phyloP scores from a whole-genome alignment of 257 asterid species.

The Lycium ferocissimum region DNA sequence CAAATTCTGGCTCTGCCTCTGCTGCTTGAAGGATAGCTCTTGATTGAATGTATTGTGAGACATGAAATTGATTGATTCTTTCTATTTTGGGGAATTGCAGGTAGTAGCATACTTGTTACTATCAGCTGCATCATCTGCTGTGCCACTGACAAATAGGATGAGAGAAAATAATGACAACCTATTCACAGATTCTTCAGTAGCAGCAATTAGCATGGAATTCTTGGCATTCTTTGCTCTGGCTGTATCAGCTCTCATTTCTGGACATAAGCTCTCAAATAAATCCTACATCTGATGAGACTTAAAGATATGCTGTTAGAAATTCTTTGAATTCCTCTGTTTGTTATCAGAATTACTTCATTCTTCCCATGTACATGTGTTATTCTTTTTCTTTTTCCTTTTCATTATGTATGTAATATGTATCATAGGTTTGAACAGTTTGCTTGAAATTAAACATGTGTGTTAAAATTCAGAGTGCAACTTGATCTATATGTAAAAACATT shows the following conservation, averaged over 20 bases:
- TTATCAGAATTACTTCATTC: not conserved
- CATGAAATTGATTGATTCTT: not conserved
- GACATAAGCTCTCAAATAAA: slow-evolving; percentile 77
- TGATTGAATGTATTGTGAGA: too few relatives aligned
- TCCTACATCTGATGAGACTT: slow-evolving; percentile 63
- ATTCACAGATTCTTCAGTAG: slow-evolving; percentile 87
- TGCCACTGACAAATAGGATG: slow-evolving; percentile 84
- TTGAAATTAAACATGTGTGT: not conserved
- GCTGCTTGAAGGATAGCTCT: too few relatives aligned
- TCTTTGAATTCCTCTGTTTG: not conserved
- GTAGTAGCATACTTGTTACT: slow-evolving; percentile 73
- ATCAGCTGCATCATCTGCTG: slow-evolving; percentile 91
- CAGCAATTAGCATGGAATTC: slow-evolving; percentile 86
- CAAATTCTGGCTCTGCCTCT: too few relatives aligned
- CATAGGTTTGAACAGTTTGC: not conserved
- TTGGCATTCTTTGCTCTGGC: slow-evolving; percentile 80
- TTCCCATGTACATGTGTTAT: not conserved
- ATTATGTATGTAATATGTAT: not conserved
- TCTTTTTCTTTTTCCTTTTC: not conserved
- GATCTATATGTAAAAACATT: not conserved
- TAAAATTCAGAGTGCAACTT: slow-evolving; percentile 1
- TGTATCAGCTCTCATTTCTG: slow-evolving; percentile 79
- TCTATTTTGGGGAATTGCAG: slow-evolving; percentile 46
- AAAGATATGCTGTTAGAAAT: not conserved
- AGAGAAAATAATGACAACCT: slow-evolving; percentile 78